phyloP scores from a whole-genome alignment of 2,329 filamentous ascomycete species.

The Calonectria pteridis region DNA sequence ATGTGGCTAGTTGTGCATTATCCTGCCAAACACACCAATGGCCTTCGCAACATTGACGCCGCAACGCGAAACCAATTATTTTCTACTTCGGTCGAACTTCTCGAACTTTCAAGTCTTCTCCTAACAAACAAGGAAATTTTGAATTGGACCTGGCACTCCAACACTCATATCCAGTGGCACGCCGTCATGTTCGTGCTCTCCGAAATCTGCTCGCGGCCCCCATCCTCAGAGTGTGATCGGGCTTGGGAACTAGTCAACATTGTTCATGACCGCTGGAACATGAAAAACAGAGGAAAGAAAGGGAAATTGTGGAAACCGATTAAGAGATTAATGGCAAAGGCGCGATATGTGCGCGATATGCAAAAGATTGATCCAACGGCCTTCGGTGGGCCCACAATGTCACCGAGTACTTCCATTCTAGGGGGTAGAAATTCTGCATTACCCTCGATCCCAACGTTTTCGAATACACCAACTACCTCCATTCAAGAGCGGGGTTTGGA shows the following conservation, averaged over 20 bases:
- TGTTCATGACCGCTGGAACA: not conserved
- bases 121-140: not conserved
- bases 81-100: not conserved
- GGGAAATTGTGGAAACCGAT: not conserved
- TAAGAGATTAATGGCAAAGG: not conserved
- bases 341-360: not conserved
- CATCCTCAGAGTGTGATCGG: not conserved
- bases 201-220: not conserved
- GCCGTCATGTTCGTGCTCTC: not conserved
- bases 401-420: no score
- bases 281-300: not conserved
- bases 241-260: not conserved
- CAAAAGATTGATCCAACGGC: not conserved
- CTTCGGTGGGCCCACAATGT: not conserved
- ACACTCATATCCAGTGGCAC: not conserved
- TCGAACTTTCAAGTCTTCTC: not conserved
- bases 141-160: not conserved
- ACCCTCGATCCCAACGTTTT: not conserved
- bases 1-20: not conserved
- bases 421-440: no score
- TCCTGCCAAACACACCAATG: not conserved
- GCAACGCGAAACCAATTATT: not conserved
- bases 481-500: no score
- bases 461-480: not conserved
- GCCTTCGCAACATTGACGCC: not conserved